Evolutionary conservation across 208 protist species (phyloP).

Genomic region (Leishmania amazonensis): DNA sequence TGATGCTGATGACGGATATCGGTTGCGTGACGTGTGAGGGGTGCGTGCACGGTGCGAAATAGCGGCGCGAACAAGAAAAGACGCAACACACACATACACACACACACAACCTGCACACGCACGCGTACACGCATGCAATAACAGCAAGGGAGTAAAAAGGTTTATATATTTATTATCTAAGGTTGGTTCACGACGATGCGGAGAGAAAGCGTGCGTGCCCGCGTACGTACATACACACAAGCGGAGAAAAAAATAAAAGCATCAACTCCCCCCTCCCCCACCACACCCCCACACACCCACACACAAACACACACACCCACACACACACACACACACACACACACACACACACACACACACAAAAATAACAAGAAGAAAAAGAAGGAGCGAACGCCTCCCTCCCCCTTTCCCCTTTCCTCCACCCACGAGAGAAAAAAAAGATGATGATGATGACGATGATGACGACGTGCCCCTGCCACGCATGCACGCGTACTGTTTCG

Average conservation of each 20-base stretch:
- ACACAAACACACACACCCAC: no score
- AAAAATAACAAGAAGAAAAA: not conserved
- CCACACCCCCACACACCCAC: not conserved
- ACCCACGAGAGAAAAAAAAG: not conserved
- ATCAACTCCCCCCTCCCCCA: not conserved
- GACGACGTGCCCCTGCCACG: no score
- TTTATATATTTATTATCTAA: not conserved
- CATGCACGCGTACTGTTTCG: not conserved
- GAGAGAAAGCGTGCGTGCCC: not conserved
- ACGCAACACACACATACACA: not conserved
- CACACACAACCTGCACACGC: constrained; percentile 2
- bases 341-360: no score
- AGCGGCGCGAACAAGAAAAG: not conserved
- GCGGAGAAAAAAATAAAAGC: not conserved
- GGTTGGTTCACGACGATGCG: not conserved
- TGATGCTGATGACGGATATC: not conserved
- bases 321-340: no score
- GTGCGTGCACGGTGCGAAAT: not conserved
- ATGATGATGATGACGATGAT: not conserved
- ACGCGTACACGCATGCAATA: not conserved
- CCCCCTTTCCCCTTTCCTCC: not conserved
- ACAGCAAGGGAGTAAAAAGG: not conserved
- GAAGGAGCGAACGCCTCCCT: not conserved
- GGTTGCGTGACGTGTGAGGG: not conserved
- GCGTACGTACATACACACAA: not conserved